A percentile compares a stretch with the other conserved stretches of the same genome.
Conservation (phyloP, 768 basidiomycete genomes). For the Rubroboletus pulcherrimus region DNA sequence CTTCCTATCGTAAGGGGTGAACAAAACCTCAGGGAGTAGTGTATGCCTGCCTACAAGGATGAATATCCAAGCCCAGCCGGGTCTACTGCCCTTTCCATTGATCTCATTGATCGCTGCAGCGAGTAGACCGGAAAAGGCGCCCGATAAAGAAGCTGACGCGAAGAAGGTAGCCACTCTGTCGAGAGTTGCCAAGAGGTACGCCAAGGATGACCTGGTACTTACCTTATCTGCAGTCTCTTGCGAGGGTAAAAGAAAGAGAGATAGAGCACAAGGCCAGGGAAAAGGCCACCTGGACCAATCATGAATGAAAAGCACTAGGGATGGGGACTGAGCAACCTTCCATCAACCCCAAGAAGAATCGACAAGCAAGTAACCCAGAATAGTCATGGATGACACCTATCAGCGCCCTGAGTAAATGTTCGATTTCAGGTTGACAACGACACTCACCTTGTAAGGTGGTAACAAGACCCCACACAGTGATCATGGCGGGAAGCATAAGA, state of each 20-base stretch:
- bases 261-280: constrained; percentile 55
- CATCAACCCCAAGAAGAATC: constrained; percentile 49
- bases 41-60: constrained; percentile 36
- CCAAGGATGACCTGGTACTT: not conserved
- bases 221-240: constrained; percentile 24
- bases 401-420: not conserved
- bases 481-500: constrained; percentile 58
- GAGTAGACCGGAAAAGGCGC: constrained; percentile 61
- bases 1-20: constrained; percentile 37
- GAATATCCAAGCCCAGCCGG: constrained; percentile 64
- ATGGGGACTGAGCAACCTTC: constrained; percentile 41
- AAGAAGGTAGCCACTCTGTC: constrained; percentile 38
- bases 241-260: constrained; percentile 48
- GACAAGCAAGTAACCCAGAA: constrained; percentile 50
- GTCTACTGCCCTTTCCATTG: constrained; percentile 45
- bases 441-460: constrained; percentile 53
- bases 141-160: constrained; percentile 48
- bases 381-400: constrained; percentile 44
- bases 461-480: constrained; percentile 67
- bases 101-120: constrained; percentile 56
- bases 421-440: not conserved
- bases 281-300: constrained; percentile 44
- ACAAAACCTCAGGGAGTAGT: not conserved
- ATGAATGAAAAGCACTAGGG: not conserved
- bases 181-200: not conserved